Conservation (phyloP, 2,329 filamentous ascomycete species). For the Stemphylium beticola region DNA sequence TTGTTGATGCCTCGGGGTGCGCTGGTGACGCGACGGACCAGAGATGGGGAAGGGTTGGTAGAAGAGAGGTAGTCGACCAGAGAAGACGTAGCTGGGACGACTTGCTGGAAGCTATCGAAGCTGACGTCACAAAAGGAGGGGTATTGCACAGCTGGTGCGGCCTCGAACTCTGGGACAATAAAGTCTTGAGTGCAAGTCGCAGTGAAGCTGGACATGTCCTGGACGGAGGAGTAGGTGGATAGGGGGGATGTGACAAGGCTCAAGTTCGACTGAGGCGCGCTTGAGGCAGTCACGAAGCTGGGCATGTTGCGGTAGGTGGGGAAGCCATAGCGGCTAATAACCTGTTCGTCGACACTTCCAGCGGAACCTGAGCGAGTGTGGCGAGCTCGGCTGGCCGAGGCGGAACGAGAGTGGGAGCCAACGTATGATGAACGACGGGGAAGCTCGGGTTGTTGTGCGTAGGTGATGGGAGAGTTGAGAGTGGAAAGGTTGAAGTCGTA, state of each 20-base stretch:
- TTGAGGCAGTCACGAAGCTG: slow-evolving; percentile 56
- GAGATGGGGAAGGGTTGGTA: slow-evolving; percentile 79
- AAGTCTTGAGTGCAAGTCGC: slow-evolving; percentile 41
- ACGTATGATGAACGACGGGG: slow-evolving; percentile 46
- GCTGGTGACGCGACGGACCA: slow-evolving; percentile 80
- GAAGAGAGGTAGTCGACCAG: slow-evolving; percentile 79
- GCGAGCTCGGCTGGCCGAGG: slow-evolving; percentile 61
- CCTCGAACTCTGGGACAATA: slow-evolving; percentile 44
- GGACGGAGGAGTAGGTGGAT: slow-evolving; percentile 40
- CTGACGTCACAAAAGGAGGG: slow-evolving; percentile 50
- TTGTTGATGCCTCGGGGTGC: slow-evolving; percentile 72
- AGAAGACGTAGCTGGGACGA: slow-evolving; percentile 63
- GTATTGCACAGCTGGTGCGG: slow-evolving; percentile 53
- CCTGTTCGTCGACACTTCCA: slow-evolving; percentile 69
- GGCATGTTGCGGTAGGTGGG: slow-evolving; percentile 84
- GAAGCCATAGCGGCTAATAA: slow-evolving; percentile 75
- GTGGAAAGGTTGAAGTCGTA: slow-evolving; percentile 51
- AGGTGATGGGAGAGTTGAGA: slow-evolving; percentile 70
- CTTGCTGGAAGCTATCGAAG: slow-evolving; percentile 46
- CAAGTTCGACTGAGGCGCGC: slow-evolving; percentile 43
- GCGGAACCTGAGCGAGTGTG: slow-evolving; percentile 67
- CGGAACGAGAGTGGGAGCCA: slow-evolving; percentile 59
- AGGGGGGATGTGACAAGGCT: slow-evolving; percentile 50
- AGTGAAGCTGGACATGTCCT: slow-evolving; percentile 43
- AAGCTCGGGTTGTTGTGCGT: slow-evolving; percentile 40